phyloP scores from a whole-genome alignment of 106 monocot genomes.

The Xerophyta viscosa region DNA sequence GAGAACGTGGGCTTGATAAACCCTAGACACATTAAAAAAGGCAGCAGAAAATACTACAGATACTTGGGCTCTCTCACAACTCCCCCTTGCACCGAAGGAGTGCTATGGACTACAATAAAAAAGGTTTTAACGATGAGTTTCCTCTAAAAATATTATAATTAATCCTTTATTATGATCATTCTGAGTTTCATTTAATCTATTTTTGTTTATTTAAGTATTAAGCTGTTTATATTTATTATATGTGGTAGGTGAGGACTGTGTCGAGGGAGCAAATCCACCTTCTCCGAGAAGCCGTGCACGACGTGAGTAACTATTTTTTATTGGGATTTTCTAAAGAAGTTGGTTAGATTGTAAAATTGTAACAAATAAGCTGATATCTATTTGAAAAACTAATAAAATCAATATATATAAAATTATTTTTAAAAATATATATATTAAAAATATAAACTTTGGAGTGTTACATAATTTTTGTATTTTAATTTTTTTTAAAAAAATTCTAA shows the following conservation, averaged over 20 bases:
- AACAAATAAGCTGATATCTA: no score
- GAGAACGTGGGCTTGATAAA: slow-evolving; percentile 41
- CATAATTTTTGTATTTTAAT: background rate
- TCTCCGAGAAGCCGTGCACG: slow-evolving; percentile 35
- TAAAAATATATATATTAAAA: background rate
- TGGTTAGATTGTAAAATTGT: background rate
- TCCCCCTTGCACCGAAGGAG: slow-evolving; percentile 85
- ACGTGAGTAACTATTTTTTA: slow-evolving; percentile 13
- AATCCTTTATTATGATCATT: no score
- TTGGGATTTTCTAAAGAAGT: background rate
- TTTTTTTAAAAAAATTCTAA: background rate
- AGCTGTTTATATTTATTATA: no score
- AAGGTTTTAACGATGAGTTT: slow-evolving; percentile 48
- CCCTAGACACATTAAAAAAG: slow-evolving; percentile 29
- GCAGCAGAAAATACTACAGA: slow-evolving; percentile 65
- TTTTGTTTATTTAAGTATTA: background rate
- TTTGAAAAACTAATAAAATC: no score
- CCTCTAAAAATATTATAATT: no score
- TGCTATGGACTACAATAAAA: slow-evolving; percentile 53
- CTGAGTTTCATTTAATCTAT: background rate
- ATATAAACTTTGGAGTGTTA: background rate
- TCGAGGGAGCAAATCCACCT: slow-evolving; percentile 31
- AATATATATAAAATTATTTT: no score
- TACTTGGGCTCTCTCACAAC: slow-evolving; percentile 81
- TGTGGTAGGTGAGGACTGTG: slow-evolving; percentile 37